Evolutionary conservation across 2,329 filamentous ascomycete genomes (phyloP).

Genomic region (Torrubiella hemipterigena): DNA sequence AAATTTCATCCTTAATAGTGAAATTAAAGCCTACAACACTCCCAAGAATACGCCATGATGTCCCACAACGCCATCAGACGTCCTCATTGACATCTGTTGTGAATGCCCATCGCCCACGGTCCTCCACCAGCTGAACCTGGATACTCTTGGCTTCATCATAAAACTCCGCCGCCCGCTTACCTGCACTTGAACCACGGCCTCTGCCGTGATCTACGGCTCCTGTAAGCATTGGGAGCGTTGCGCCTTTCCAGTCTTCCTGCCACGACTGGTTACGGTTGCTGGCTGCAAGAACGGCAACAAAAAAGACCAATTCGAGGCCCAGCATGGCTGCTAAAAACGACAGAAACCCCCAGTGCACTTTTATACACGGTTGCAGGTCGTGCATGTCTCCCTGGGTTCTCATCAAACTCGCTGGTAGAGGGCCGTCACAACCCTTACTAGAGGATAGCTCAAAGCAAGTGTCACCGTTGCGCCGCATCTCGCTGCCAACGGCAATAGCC

Average conservation of each 20-base stretch:
- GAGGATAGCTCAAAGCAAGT: neutral
- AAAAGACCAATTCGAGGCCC: neutral
- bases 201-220: neutral
- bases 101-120: too few species aligned
- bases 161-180: neutral
- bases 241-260: constrained; percentile 1
- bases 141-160: too few species aligned
- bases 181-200: too few species aligned
- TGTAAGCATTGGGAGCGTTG: neutral
- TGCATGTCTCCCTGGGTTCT: neutral
- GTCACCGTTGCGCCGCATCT: neutral
- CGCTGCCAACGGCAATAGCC: neutral
- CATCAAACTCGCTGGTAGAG: neutral
- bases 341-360: neutral
- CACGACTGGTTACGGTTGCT: neutral
- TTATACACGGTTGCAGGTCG: neutral
- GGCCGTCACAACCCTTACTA: neutral
- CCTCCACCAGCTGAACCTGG: too few species aligned
- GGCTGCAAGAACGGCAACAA: neutral
- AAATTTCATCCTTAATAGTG: too few species aligned
- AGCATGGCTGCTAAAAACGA: neutral
- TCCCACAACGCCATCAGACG: too few species aligned
- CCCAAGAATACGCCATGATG: too few species aligned
- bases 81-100: too few species aligned
- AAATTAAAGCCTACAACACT: too few species aligned